Conservation (phyloP, 176 grass and related monocot genomes). For the Cymbopogon citratus region DNA sequence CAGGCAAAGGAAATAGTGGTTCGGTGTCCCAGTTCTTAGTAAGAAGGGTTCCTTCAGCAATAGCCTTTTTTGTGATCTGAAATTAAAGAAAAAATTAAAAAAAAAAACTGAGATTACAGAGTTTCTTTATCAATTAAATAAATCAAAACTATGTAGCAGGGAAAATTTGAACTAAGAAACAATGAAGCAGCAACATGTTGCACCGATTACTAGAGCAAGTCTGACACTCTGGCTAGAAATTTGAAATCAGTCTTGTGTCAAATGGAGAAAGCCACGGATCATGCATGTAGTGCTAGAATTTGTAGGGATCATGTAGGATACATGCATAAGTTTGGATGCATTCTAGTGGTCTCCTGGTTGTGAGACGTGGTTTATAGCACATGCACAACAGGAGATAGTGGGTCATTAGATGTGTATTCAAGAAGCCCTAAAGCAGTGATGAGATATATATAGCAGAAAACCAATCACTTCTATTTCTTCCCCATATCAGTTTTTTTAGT, state of each 20-base stretch:
- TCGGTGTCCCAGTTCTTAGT: conserved; percentile 94
- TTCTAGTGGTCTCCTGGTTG: not conserved
- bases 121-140: not conserved
- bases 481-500: not conserved
- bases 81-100: conserved; percentile 12
- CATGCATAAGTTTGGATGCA: not conserved
- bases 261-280: not conserved
- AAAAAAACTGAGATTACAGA: conserved; percentile 23
- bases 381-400: not conserved
- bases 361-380: not conserved
- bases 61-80: conserved; percentile 66
- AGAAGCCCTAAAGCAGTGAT: not conserved
- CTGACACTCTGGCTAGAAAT: conserved; percentile 8
- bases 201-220: not conserved
- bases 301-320: not conserved
- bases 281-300: not conserved
- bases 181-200: not conserved
- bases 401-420: not conserved
- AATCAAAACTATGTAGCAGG: not conserved
- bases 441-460: not conserved
- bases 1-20: conserved; percentile 67
- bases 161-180: not conserved
- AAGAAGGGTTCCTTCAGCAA: conserved; percentile 67
- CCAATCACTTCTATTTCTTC: not conserved
- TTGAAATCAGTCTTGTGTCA: not conserved